Conservation (phyloP, 2,329 filamentous ascomycete species). For the Hymenoscyphus salicellus region DNA sequence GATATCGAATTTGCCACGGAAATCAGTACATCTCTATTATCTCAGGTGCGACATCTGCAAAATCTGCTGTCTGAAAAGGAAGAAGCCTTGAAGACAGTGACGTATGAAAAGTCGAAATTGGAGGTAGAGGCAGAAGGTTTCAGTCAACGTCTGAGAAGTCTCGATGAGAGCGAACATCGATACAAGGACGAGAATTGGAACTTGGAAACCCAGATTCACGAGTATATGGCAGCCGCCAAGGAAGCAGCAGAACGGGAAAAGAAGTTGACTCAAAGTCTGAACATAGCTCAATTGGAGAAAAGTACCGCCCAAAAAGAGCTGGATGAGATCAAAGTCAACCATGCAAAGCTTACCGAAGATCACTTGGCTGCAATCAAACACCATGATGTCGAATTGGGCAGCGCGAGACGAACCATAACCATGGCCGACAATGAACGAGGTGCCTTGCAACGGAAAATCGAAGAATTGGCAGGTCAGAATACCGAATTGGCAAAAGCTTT, state of each 20-base stretch:
- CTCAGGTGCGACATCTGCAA: constrained; percentile 91
- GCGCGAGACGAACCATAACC: constrained; percentile 74
- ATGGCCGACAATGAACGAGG: constrained; percentile 75
- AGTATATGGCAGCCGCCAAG: constrained; percentile 69
- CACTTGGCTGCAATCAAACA: constrained; percentile 73
- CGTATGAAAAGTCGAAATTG: constrained; percentile 71
- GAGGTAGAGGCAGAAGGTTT: constrained; percentile 80
- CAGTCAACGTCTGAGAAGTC: constrained; percentile 71
- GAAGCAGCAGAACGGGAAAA: constrained; percentile 80
- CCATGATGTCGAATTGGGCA: constrained; percentile 84
- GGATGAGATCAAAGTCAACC: constrained; percentile 79
- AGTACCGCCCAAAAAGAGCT: constrained; percentile 76
- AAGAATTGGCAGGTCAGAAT: constrained; percentile 85
- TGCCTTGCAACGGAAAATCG: constrained; percentile 78
- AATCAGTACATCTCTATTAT: constrained; percentile 89
- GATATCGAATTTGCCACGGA: constrained; percentile 99
- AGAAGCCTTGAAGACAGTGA: constrained; percentile 73
- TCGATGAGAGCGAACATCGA: constrained; percentile 91
- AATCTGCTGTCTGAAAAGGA: constrained; percentile 82
- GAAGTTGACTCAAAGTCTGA: constrained; percentile 71
- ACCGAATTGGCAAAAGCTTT: constrained; percentile 85
- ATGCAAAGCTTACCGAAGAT: constrained; percentile 79
- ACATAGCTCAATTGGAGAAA: constrained; percentile 70
- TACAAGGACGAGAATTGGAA: constrained; percentile 99
- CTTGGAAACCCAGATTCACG: constrained; percentile 87